Base-by-base conservation (phyloP, 1,284 basidiomycete species). In the Boletellus deceptivus region DNA sequence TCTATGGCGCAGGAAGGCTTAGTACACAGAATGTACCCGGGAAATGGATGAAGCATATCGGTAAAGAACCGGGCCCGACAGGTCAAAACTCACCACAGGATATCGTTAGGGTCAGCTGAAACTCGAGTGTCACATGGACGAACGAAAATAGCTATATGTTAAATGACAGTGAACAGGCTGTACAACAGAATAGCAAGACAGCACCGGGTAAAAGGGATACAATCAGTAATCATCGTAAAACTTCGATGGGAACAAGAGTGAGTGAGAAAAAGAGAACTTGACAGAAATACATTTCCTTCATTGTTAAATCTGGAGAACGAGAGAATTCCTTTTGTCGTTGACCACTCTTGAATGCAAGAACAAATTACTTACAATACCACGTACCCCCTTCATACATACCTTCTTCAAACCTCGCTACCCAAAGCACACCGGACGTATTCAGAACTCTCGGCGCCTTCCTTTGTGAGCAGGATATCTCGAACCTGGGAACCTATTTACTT, bases 381-480 rank as follows among this genome's bases (percentile, higher is more conserved):
- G 6, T 35, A n/a, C 31, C 37, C 11, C 3, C n/a, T 22, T 31
- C 13, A 41, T 17, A 10, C 17, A 41, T 17, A 16, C 17, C 34
- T 35, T 20, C 31, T 40, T 69, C 62, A 78, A 43, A 79, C 75
- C 43, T 75, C 72, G 35, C 55, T 72, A 33, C 74, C 68, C 49
- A 85, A 74, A 16, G 84, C 77, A 42, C 73, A 77, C 55, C 83
- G 77, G 9, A 70, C 62, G 55, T 77, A 76, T 18, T 72, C 66
- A 7, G 61, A 57, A 8, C 76, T 72, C 17, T 76, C 70, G 27
- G 68, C 63, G 31, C 80, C 80, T 64, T 84, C 70, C 52, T 75
- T 64, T 1, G 82, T 85, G 39, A 75, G 70, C 4, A 94, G 72
- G 51, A 94, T 93, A 6, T 88, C 82, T 52, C 78, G 79, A 48